Conservation (phyloP, 1,139 yeast species). For the Eremothecium sinecaudum region DNA sequence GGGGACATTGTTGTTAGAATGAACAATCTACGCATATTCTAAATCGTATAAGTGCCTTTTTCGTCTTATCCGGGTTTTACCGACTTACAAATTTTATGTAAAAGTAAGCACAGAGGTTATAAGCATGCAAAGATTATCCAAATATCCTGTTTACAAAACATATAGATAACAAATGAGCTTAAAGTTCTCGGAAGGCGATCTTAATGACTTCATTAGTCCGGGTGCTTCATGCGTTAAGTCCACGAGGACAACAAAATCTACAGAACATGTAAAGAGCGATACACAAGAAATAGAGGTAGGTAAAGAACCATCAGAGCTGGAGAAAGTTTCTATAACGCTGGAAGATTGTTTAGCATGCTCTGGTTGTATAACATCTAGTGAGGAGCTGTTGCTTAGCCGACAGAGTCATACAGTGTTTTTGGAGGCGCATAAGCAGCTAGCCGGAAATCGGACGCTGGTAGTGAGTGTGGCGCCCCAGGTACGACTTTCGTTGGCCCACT, state of each 20-base stretch:
- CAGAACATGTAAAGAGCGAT: slow-evolving; percentile 54
- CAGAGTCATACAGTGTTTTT: slow-evolving; percentile 79
- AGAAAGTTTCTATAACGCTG: slow-evolving; percentile 80
- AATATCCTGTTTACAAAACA: not conserved
- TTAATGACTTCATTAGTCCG: slow-evolving; percentile 90
- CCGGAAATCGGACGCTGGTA: slow-evolving; percentile 41
- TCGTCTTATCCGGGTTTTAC: too few species aligned
- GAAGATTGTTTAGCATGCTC: slow-evolving; percentile 95
- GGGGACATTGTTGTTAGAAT: too few species aligned
- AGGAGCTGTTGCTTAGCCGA: slow-evolving; percentile 80
- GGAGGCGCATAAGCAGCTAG: slow-evolving; percentile 41
- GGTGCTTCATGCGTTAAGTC: slow-evolving; percentile 94
- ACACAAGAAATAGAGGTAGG: slow-evolving; percentile 68
- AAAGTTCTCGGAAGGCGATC: slow-evolving; percentile 73
- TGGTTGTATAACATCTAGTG: slow-evolving; percentile 96
- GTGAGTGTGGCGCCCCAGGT: slow-evolving; percentile 83
- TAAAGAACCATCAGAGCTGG: slow-evolving; percentile 44
- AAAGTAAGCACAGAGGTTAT: too few species aligned
- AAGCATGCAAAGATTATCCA: too few species aligned
- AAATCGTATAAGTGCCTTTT: too few species aligned
- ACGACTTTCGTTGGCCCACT: slow-evolving; percentile 70
- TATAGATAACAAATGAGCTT: slow-evolving; percentile 59
- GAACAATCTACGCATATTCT: too few species aligned
- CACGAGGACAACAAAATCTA: slow-evolving; percentile 46
- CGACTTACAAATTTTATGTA: too few species aligned